Base-by-base conservation (phyloP, 164 flowering plant genomes). In the Cinnamomum chago region DNA sequence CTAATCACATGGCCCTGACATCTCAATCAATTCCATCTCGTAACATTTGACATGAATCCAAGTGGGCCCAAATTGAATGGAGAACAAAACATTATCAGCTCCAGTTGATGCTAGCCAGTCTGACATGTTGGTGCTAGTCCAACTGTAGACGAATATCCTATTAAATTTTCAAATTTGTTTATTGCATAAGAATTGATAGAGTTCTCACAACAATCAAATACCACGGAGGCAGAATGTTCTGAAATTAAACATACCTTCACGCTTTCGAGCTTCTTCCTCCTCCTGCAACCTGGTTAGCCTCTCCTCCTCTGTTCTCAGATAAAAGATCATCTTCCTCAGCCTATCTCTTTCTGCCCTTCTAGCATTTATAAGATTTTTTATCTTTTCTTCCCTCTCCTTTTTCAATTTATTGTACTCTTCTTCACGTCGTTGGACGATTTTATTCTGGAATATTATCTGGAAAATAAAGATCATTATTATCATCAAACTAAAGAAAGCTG, bases 221-320 rank as follows among this genome's bases (percentile, higher is more conserved):
- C n/a, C 20, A 14, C 0, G 2, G 3, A 55, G 0, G n/a, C n/a
- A 55, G n/a, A 55, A 55, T 5, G 17, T 25, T 64, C 24, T 64
- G 11, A 64, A 64, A 22, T 64, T 25, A 64, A 64, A 64, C 1
- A 3, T 85, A 96, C 99, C 97, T 89, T 91, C 93, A 67, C 58
- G 90, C 77, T 89, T 92, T 20, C 90, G 87, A 40, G 92, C 90
- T 80, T 90, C 95, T 81, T 92, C 98, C 79, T 96, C 98, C 79
- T 89, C 93, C 24, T 55, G 89, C 73, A 82, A 65, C 78, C 77
- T 94, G 35, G 75, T 82, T 28, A 79, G 84, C 74, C 91, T 88
- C 70, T 88, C 97, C 81, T 92, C 97, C 77, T 94, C 98, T 2
- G 76, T 2, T 75, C 76, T 85, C 70, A 92, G 74, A 74, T 78